phyloP scores from a whole-genome alignment of 2,329 filamentous ascomycete species.

The Penicillium sp. region DNA sequence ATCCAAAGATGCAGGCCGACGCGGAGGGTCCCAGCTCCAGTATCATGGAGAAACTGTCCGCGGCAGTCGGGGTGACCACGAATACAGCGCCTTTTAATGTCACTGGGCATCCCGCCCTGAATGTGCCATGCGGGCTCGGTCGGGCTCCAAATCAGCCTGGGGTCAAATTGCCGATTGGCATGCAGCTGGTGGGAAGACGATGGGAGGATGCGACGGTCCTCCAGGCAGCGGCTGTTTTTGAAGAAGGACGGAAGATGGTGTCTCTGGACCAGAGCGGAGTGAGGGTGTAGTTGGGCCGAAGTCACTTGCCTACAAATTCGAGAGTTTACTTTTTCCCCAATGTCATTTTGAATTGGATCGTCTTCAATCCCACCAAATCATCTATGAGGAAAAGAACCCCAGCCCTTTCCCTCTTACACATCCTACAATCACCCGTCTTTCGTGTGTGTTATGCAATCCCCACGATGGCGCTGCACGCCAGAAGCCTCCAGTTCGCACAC shows the following conservation, averaged over 20 bases:
- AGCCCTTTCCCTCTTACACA: too few species aligned
- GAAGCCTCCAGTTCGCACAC: too few species aligned
- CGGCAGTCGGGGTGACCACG: slow-evolving; percentile 46
- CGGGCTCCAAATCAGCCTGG: slow-evolving; percentile 1
- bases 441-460: too few species aligned
- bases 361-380: too few species aligned
- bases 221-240: slow-evolving; percentile 30
- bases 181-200: slow-evolving; percentile 53
- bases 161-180: slow-evolving; percentile 50
- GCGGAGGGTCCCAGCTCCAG: slow-evolving; percentile 1
- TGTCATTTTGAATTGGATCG: too few species aligned
- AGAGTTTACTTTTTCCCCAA: too few species aligned
- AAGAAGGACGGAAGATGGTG: slow-evolving; percentile 8
- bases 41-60: slow-evolving; percentile 44
- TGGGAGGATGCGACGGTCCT: slow-evolving; percentile 30
- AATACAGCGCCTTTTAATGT: slow-evolving; percentile 52
- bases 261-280: too few species aligned
- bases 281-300: too few species aligned
- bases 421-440: too few species aligned
- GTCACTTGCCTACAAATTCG: too few species aligned
- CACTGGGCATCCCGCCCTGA: slow-evolving; percentile 52
- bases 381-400: too few species aligned
- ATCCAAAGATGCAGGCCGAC: slow-evolving; percentile 33
- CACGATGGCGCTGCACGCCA: too few species aligned
- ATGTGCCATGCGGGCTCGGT: slow-evolving; percentile 43